Percentiles rank a stretch among this genome's conserved stretches.
phyloP scores from a whole-genome alignment of 1,284 basidiomycete species.

The Athelia sp. region DNA sequence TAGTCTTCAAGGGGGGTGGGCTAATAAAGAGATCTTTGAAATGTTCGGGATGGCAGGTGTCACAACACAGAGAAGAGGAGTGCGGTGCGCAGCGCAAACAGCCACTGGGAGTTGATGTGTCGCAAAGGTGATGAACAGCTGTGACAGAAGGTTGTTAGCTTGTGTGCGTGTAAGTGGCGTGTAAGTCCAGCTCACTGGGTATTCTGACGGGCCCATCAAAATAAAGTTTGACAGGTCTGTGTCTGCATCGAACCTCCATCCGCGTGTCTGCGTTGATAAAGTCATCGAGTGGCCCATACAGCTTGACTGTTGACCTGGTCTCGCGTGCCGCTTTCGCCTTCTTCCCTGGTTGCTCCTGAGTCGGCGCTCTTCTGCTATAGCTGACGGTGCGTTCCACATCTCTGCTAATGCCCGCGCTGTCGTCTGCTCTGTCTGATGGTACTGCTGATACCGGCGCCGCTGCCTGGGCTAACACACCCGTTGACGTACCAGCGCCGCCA shows the following conservation, averaged over 20 bases:
- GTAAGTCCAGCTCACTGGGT: too few species aligned
- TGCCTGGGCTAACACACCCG: too few species aligned
- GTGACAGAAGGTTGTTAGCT: neutral
- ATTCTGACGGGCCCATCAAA: too few species aligned
- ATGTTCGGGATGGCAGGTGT: slow-evolving; percentile 7
- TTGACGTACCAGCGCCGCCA: too few species aligned
- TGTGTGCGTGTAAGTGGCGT: neutral
- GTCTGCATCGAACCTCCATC: neutral
- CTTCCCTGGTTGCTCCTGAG: too few species aligned
- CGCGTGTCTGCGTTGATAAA: slow-evolving; percentile 9
- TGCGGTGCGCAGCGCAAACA: slow-evolving; percentile 1
- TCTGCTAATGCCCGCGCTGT: too few species aligned
- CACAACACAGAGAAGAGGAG: slow-evolving; percentile 7
- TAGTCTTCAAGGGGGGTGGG: neutral
- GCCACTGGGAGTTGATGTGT: neutral
- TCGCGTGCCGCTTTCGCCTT: neutral
- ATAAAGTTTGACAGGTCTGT: too few species aligned
- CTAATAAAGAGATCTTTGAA: slow-evolving; percentile 1
- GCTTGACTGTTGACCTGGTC: neutral
- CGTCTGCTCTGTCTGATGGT: too few species aligned
- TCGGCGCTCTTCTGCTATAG: neutral
- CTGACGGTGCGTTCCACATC: too few species aligned
- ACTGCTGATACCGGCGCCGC: too few species aligned
- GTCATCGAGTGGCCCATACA: slow-evolving; percentile 8
- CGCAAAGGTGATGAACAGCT: neutral